Percentiles rank a stretch among this genome's conserved stretches.
These are phyloP conservation scores for Pleurotus tuber-regium DNA, from an alignment of 768 basidiomycete species.

Conservation along the genomic window DNA sequence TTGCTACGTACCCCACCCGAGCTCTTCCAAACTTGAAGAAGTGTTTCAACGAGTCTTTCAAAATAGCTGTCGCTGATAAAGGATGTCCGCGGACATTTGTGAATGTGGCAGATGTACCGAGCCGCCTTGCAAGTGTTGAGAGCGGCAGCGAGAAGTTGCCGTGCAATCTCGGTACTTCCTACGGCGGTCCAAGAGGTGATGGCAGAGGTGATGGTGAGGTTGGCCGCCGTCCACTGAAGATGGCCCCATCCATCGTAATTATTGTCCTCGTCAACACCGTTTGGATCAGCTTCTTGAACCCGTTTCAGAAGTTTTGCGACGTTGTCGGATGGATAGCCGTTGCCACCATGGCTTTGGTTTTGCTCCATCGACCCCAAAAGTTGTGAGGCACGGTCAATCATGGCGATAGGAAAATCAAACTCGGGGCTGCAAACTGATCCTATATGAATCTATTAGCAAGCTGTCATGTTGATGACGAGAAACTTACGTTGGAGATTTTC, in stretches of 20 bases:
- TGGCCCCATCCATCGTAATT: slow-evolving; percentile 16
- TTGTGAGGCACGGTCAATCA: too few relatives aligned
- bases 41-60: background rate
- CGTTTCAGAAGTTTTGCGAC: background rate
- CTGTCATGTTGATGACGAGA: too few relatives aligned
- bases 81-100: background rate
- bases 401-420: too few relatives aligned
- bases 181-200: background rate
- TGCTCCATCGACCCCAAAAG: too few relatives aligned
- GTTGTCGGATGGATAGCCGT: background rate
- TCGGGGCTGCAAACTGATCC: too few relatives aligned
- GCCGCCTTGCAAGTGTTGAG: background rate
- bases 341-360: too few relatives aligned
- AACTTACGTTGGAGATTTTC: too few relatives aligned
- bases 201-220: background rate
- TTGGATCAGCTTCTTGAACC: slow-evolving; percentile 17
- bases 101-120: background rate
- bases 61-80: background rate
- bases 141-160: background rate
- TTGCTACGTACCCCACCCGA: background rate
- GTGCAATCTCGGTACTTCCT: background rate
- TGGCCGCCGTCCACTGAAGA: slow-evolving; percentile 15
- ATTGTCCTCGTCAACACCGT: slow-evolving; percentile 15
- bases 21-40: background rate
- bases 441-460: too few relatives aligned